These are phyloP conservation scores for Letharia lupina DNA, from an alignment of 495 filamentous ascomycete genomes.

Conservation along the genomic window DNA sequence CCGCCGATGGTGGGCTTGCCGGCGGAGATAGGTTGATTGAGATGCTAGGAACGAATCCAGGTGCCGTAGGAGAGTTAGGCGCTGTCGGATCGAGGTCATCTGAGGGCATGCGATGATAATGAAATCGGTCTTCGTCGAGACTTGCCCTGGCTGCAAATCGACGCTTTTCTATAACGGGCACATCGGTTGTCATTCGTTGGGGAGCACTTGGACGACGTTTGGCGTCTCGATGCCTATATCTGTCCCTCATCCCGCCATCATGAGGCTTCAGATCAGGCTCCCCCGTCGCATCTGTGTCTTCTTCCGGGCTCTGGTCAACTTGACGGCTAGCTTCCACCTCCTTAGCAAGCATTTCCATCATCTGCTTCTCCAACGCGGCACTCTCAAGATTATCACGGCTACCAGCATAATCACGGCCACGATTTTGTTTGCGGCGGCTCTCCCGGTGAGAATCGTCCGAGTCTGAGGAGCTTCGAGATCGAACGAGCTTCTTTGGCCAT, in stretches of 20 bases:
- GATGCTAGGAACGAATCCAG: constrained; percentile 48
- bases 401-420: constrained; percentile 8
- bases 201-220: constrained; percentile 13
- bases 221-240: background rate
- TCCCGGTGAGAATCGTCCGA: constrained; percentile 22
- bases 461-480: constrained; percentile 24
- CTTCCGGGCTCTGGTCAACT: constrained; percentile 12
- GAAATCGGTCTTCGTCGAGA: constrained; percentile 21
- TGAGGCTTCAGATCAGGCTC: background rate
- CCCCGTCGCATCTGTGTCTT: background rate
- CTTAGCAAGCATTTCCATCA: constrained; percentile 54
- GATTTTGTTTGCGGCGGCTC: constrained; percentile 10
- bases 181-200: constrained; percentile 18
- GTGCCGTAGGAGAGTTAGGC: constrained; percentile 40
- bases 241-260: background rate
- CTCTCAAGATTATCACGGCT: constrained; percentile 33
- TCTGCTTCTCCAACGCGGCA: constrained; percentile 57
- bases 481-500: constrained; percentile 23
- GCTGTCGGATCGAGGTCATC: constrained; percentile 42
- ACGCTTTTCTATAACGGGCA: constrained; percentile 4
- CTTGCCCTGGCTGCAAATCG: constrained; percentile 12
- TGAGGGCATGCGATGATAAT: constrained; percentile 36
- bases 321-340: constrained; percentile 37
- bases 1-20: constrained; percentile 44
- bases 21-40: constrained; percentile 48